Percentiles rank a stretch among this genome's conserved stretches.
These are phyloP conservation scores for Rhododendron henanense DNA, from an alignment of 148 eudicot genomes.

Conservation along the genomic window DNA sequence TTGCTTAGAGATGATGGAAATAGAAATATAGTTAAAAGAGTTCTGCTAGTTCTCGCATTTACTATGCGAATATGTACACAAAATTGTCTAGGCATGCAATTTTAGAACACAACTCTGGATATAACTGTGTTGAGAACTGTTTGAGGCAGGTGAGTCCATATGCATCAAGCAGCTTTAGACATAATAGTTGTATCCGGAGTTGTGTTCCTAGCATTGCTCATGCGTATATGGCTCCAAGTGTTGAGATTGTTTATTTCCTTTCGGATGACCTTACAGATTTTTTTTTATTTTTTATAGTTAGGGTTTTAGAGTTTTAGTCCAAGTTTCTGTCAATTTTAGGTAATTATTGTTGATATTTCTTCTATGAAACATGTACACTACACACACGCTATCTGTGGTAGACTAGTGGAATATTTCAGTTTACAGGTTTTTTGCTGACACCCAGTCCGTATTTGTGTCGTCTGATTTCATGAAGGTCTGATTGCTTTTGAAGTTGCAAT, in stretches of 20 bases:
- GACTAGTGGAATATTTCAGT: background rate
- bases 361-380: background rate
- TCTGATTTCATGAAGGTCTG: background rate
- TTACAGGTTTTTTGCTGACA: background rate
- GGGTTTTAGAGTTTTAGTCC: background rate
- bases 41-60: background rate
- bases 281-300: background rate
- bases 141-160: background rate
- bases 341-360: background rate
- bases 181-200: background rate
- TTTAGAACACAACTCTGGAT: background rate
- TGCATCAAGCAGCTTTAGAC: background rate
- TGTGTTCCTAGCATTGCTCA: background rate
- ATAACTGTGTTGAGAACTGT: background rate
- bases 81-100: background rate
- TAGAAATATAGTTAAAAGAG: too few relatives aligned
- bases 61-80: background rate
- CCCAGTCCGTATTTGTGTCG: background rate
- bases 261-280: background rate
- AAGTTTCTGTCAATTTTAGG: background rate
- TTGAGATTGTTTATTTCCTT: background rate
- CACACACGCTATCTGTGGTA: background rate
- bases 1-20: background rate
- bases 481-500: background rate
- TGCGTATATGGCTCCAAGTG: background rate